Base-by-base conservation (phyloP, 345 rosid species). In the Lenwebbia sp. region DNA sequence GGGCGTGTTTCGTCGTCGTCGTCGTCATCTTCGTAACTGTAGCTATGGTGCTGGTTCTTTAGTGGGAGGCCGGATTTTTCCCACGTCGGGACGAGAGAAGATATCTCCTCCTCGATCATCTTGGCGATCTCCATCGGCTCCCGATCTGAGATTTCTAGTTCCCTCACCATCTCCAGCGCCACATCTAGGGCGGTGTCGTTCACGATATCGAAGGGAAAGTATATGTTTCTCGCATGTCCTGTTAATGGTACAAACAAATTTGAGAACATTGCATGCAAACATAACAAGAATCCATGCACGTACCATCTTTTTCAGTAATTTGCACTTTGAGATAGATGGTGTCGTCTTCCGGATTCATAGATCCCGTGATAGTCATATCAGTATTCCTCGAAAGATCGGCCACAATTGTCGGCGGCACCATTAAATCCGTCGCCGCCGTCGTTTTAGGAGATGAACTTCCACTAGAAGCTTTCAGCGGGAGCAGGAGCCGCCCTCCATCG, bases 111-210 rank as follows among this genome's bases (percentile, higher is more conserved):
- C 88, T 95, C 98, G 74, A 95, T 97, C 97, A 94, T 95, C 53
- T 90, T 89, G 21, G 99, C 94, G 37, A 95, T 95, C 86, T 94
- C 96, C 70, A 87, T 7, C 3, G 98, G 96, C 62, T 95, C 96
- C 96, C 94, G 93, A 76, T 95, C 96, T 13, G 86, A 83, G 50
- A 97, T 97, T 83, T 94, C 96, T 89, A 97, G 86, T 88, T 95
- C 98, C 83, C 93, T 93, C 86, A 97, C 98, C 99, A 97, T 97
- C 91, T 97, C 99, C 87, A 90, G 40, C 2, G 99, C 99, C 30
- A 97, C 99, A 75, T 94, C 95, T 5, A 90, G 88, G 21, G 99
- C 90, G 51, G 96, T 96, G 89, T 97, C 99, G 4, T 91, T 94
- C 86, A 88, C 82, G 50, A 93, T 91, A 89, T 94, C 94, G 81